A percentile compares a stretch with the other conserved stretches of the same genome.
Evolutionary conservation across 192 early-diverging fungal species (phyloP).

Genomic region (Entrophospora sp.): DNA sequence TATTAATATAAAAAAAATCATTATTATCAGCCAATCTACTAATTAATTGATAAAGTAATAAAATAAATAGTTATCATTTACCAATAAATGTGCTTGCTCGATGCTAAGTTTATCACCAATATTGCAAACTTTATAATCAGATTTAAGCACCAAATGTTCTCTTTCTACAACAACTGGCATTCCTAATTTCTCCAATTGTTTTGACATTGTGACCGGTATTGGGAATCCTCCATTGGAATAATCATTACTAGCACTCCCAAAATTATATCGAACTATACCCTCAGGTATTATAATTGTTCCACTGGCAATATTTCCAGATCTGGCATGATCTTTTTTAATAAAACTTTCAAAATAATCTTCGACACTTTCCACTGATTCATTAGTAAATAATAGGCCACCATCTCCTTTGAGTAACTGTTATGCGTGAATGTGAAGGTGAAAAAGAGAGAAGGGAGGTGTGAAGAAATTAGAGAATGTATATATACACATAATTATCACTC

Average conservation of each 20-base stretch:
- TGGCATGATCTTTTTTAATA: neutral
- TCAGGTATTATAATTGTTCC: neutral
- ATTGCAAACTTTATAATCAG: neutral
- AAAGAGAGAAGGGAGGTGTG: no score
- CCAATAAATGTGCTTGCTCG: neutral
- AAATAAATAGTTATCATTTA: no score
- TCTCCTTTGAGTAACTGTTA: neutral
- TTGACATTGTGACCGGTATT: neutral
- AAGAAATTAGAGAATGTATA: neutral
- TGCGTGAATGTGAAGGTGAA: no score
- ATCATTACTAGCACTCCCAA: no score
- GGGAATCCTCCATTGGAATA: neutral
- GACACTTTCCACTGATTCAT: neutral
- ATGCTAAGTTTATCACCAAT: neutral
- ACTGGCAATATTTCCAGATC: neutral
- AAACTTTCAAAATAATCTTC: neutral
- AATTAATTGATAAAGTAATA: no score
- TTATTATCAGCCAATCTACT: no score
- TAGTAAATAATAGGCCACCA: neutral
- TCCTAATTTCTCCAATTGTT: neutral
- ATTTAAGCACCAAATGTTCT: neutral
- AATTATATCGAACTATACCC: neutral
- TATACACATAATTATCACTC: neutral
- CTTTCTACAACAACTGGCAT: neutral
- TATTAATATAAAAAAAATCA: no score